Conservation (phyloP, 2,329 filamentous ascomycete species). For the Hypoxylon sp. region DNA sequence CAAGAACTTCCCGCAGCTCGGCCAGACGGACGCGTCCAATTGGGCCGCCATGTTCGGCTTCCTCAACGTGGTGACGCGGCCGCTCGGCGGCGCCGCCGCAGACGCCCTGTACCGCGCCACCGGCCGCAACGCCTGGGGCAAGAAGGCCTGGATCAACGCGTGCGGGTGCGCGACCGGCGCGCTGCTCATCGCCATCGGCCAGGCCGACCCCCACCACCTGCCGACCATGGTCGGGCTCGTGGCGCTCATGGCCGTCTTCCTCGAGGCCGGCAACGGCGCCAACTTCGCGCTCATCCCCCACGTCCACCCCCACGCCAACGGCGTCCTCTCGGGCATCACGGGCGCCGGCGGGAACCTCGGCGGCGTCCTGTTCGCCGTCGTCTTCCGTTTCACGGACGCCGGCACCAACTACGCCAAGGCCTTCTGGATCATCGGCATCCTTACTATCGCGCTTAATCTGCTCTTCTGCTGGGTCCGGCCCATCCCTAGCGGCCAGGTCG, state of each 20-base stretch:
- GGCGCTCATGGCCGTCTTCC: slow-evolving; percentile 79
- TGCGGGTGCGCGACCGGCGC: slow-evolving; percentile 69
- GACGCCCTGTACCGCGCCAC: slow-evolving; percentile 57
- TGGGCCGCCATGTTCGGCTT: slow-evolving; percentile 80
- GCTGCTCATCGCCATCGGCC: slow-evolving; percentile 68
- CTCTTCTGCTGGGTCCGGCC: slow-evolving; percentile 64
- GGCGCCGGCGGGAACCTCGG: slow-evolving; percentile 86
- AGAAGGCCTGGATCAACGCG: slow-evolving; percentile 66
- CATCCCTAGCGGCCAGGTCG: slow-evolving; percentile 62
- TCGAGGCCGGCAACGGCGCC: slow-evolving; percentile 84
- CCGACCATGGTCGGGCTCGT: slow-evolving; percentile 78
- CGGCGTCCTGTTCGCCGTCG: slow-evolving; percentile 82
- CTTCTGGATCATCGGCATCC: slow-evolving; percentile 83
- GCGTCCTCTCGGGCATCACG: slow-evolving; percentile 76
- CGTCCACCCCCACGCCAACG: slow-evolving; percentile 83
- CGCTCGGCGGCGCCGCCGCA: slow-evolving; percentile 67
- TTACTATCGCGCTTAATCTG: slow-evolving; percentile 75
- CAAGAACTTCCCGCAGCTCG: slow-evolving; percentile 65
- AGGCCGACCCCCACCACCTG: slow-evolving; percentile 67
- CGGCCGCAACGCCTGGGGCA: slow-evolving; percentile 51
- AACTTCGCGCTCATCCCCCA: slow-evolving; percentile 90
- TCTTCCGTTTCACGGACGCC: slow-evolving; percentile 75
- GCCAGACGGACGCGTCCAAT: slow-evolving; percentile 63
- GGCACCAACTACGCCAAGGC: slow-evolving; percentile 72
- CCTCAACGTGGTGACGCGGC: slow-evolving; percentile 73